Base-by-base conservation (phyloP, 805 yeast species). In the Brettanomyces custersianus region DNA sequence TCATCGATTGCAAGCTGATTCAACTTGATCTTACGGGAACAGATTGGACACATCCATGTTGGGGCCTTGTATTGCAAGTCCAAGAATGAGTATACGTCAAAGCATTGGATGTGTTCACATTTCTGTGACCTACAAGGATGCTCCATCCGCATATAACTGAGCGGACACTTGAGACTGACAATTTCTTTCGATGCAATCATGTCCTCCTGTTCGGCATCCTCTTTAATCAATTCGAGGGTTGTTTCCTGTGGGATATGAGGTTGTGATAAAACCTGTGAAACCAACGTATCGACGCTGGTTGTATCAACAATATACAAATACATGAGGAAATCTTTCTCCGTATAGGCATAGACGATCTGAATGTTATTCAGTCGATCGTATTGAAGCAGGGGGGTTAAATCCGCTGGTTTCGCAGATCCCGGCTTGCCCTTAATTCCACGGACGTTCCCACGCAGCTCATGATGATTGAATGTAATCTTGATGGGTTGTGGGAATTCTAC, bases 21-120 rank as follows among this genome's bases (percentile, higher is more conserved):
- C 12, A 77, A 60, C 2, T 63, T 57, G 3, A 85, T 59, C 3
- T 51, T 51, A 4, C 58, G 61, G 41, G 71, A 72, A 53, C 98
- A 92, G 4, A 85, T 68, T 0, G 96, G 96, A 51, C 98, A 92
- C 35, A 62, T 61, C 96, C 96, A 90, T 0, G 83, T 73, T 0
- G 95, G 81, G 0, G 82, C 74, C 51, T 81, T 90, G 37, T 66
- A 65, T 54, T 90, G 97, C 30, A 87, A 66, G 48, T 75, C 72
- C 8, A 92, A 47, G 51, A 72, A 92, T 30, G 83, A 73, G 24
- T 67, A 55, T 0, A 84, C 88, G 57, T 92, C 98, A 54, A 88
- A 85, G 52, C 97, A 88, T 48, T 83, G 90, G 12, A 86, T 60
- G 57, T 92, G 98, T 24, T 69, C 62, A 59, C 98, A 92, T 32